phyloP scores from a whole-genome alignment of 139 green algal species.

The Chlamydomonas eustigma region DNA sequence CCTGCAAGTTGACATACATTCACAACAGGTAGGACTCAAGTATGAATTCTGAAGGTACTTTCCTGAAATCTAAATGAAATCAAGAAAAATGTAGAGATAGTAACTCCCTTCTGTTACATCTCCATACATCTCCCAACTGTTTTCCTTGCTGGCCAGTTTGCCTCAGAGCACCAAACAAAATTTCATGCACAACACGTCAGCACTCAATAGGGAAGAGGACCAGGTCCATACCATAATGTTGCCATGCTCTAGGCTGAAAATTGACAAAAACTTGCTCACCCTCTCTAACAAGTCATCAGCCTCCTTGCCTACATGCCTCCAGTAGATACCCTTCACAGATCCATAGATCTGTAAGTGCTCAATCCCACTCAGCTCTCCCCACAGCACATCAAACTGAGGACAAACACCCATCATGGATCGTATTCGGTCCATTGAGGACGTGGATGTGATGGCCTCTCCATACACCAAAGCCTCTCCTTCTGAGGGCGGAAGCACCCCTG shows the following conservation, averaged over 20 bases:
- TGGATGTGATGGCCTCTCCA: constrained; percentile 56
- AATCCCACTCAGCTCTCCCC: constrained; percentile 75
- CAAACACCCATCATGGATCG: constrained; percentile 82
- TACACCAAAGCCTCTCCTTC: constrained; percentile 78
- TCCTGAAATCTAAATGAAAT: no score
- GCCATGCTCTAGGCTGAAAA: no score
- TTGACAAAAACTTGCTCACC: no score
- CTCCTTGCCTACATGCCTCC: constrained; percentile 22
- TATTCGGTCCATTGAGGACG: constrained; percentile 68
- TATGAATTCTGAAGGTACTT: no score
- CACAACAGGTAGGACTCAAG: no score
- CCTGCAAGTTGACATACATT: no score
- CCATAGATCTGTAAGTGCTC: constrained; percentile 92
- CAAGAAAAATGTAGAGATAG: no score
- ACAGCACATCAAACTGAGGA: constrained; percentile 96
- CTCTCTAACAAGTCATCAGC: constrained; percentile 41
- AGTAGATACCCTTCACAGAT: constrained; percentile 69
- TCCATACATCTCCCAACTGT: background rate
- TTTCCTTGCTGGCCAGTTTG: no score
- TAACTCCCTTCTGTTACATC: background rate
- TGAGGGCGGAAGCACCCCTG: constrained; percentile 50
- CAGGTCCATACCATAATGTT: no score
- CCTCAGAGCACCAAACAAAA: no score
- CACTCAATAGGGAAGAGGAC: no score
- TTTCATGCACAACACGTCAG: no score